Evolutionary conservation across 2,329 filamentous ascomycete species (phyloP).

Genomic region (Xylaria sp.): DNA sequence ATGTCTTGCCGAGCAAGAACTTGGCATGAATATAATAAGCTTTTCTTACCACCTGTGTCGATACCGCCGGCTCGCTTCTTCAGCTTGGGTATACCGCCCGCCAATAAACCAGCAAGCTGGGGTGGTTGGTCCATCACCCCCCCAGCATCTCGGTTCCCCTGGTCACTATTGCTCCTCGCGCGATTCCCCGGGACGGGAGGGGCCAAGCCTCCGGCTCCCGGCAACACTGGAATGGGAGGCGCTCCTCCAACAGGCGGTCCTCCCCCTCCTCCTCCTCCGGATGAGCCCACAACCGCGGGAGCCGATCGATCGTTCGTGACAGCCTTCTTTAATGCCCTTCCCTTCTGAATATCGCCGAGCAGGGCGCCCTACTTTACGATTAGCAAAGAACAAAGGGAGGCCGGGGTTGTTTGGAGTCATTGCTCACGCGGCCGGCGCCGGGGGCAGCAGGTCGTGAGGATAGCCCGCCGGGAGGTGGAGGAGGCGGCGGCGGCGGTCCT

Average conservation of each 20-base stretch:
- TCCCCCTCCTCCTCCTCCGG: conserved; percentile 60
- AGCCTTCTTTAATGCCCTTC: conserved; percentile 81
- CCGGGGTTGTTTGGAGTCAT: neutral
- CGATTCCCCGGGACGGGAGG: conserved; percentile 78
- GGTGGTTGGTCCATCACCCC: conserved; percentile 70
- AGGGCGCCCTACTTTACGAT: conserved; percentile 75
- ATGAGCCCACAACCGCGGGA: conserved; percentile 71
- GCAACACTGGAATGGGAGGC: conserved; percentile 79
- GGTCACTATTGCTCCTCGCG: conserved; percentile 86
- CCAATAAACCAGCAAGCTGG: conserved; percentile 88
- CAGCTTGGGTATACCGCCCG: conserved; percentile 94
- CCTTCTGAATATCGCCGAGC: conserved; percentile 87
- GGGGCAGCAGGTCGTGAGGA: conserved; percentile 68
- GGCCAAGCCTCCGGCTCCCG: conserved; percentile 66
- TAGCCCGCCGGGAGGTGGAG: conserved; percentile 72
- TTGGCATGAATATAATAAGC: neutral
- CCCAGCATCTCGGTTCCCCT: conserved; percentile 60
- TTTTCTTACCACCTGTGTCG: conserved; percentile 72
- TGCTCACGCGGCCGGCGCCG: conserved; percentile 69
- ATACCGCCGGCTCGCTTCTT: conserved; percentile 86
- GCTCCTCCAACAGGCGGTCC: conserved; percentile 75
- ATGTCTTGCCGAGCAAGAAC: neutral
- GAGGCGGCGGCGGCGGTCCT: conserved; percentile 71
- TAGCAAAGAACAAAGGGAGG: conserved; percentile 9
- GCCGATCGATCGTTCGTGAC: conserved; percentile 94